Evolutionary conservation across 2,329 filamentous ascomycete genomes (phyloP).

Genomic region (Penicillium sp.): DNA sequence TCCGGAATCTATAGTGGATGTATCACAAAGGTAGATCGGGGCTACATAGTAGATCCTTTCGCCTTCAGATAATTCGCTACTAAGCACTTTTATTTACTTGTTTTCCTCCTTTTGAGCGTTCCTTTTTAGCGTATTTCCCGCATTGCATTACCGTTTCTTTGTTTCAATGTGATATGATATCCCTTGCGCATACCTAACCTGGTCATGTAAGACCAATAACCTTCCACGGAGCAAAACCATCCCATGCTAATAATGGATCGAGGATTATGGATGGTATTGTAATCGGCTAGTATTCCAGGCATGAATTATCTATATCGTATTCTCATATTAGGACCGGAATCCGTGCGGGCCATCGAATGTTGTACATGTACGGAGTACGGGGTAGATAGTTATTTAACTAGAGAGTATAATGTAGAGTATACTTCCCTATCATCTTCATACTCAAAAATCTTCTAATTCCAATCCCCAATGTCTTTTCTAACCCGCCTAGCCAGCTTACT

Average conservation of each 20-base stretch:
- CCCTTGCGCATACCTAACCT: slow-evolving; percentile 1
- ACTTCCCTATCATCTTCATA: neutral
- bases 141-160: neutral
- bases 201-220: neutral
- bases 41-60: neutral
- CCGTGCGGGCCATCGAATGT: neutral
- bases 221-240: neutral
- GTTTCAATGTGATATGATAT: neutral
- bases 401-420: neutral
- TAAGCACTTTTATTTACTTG: neutral
- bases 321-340: neutral
- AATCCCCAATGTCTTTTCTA: slow-evolving; percentile 16
- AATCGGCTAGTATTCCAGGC: neutral
- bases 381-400: neutral
- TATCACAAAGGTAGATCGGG: slow-evolving; percentile 1
- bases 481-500: slow-evolving; percentile 16
- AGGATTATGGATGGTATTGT: neutral
- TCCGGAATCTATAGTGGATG: neutral
- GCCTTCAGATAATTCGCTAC: neutral
- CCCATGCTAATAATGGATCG: neutral
- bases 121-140: neutral
- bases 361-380: neutral
- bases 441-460: neutral
- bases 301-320: neutral
- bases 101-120: neutral